Base-by-base conservation (phyloP, 2,329 filamentous ascomycete species). In the Cryoendolithus antarcticus region DNA sequence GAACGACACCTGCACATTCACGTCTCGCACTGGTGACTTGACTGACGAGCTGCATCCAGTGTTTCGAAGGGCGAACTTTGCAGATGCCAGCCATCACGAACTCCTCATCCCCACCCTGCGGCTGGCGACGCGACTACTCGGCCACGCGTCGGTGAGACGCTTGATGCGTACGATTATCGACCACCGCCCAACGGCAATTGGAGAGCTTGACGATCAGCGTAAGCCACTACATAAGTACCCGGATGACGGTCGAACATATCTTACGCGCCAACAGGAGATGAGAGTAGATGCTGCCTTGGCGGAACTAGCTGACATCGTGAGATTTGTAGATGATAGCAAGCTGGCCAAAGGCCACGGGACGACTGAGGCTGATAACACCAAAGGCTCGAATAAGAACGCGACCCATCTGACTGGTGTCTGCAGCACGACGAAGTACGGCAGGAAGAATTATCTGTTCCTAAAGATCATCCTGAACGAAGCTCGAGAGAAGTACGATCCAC, bases 31-130 rank as follows among this genome's bases (percentile, higher is more conserved):
- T 6, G 38, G 38, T 6, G 19, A 40, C 7, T 30, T 40, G n/a
- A 21, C 32, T n/a, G 34, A 35, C 19, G 13, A 29, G 10, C 31
- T 40, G 9, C 28, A 35, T 3, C 28, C 28, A n/a, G n/a, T 40
- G 2, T 40, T 40, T 21, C 9, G 19, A 15, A 10, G 15, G 7
- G 12, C 38, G 35, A 35, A 40, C 38, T 40, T 40, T 30, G 32
- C 37, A 21, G 31, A 35, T 7, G 19, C 24, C 21, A 11, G 32
- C 10, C 13, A 32, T 19, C 35, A 40, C 38, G n/a, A 12, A 7
- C 11, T 27, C 5, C 35, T 40, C 10, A 30, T 9, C 9, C 38
- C 38, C n/a, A 35, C 38, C 1, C n/a, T 24, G 15, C 33, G 33
- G 6, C 33, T 40, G 28, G 38, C 38, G 2, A 27, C 32, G 8